Evolutionary conservation across 116 monocot genomes (phyloP).

Genomic region (Thalassia testudinum): DNA sequence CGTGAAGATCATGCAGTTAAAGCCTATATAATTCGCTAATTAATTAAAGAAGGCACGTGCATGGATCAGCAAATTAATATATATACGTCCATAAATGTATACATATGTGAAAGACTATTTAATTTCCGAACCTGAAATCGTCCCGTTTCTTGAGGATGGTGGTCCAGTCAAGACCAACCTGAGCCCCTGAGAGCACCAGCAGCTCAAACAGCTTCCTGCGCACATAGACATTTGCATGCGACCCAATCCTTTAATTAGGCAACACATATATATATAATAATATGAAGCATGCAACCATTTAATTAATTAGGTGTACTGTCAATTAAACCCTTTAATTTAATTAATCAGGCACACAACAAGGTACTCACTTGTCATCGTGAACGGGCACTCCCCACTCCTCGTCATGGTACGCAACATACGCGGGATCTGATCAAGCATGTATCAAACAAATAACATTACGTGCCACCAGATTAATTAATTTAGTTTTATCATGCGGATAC

Average conservation of each 20-base stretch:
- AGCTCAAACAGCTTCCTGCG: slow-evolving; percentile 78
- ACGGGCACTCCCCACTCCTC: slow-evolving; percentile 88
- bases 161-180: slow-evolving; percentile 78
- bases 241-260: too few relatives aligned
- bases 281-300: neutral
- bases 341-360: too few relatives aligned
- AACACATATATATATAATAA: too few relatives aligned
- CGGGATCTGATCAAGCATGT: slow-evolving; percentile 34
- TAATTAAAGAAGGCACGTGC: neutral
- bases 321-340: too few relatives aligned
- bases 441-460: too few relatives aligned
- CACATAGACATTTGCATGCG: too few relatives aligned
- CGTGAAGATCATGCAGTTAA: too few relatives aligned
- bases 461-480: too few relatives aligned
- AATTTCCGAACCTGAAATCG: slow-evolving; percentile 37
- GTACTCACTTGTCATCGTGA: slow-evolving; percentile 66
- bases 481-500: too few relatives aligned
- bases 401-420: slow-evolving; percentile 84
- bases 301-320: neutral
- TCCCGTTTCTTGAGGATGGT: slow-evolving; percentile 69
- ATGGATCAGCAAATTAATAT: neutral
- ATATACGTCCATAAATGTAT: neutral
- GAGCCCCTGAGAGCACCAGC: slow-evolving; percentile 55
- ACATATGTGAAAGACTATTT: neutral
- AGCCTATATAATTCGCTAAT: too few relatives aligned